phyloP scores from a whole-genome alignment of 2,329 filamentous ascomycete species.

The Claviceps capensis region DNA sequence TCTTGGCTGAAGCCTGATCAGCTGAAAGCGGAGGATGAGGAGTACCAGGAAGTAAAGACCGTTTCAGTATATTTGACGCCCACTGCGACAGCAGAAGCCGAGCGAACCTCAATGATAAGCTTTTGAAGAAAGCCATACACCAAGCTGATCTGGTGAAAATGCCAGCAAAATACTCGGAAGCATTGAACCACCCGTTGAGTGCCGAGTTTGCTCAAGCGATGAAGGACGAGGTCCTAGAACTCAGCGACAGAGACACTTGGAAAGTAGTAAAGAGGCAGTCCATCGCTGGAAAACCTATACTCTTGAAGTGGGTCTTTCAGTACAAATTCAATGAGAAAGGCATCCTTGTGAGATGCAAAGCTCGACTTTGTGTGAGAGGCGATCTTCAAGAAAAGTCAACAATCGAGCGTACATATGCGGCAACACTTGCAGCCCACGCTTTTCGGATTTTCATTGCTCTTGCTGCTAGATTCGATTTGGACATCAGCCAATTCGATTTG shows the following conservation, averaged over 20 bases:
- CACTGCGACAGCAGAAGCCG: no score
- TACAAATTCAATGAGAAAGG: neutral
- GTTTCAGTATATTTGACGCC: no score
- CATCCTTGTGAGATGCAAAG: neutral
- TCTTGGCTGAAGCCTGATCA: no score
- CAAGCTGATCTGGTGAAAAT: no score
- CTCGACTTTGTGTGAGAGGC: neutral
- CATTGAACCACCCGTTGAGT: no score
- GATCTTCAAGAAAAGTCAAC: neutral
- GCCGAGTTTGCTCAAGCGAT: neutral
- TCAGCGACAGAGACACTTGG: neutral
- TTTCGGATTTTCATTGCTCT: neutral
- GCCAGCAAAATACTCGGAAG: no score
- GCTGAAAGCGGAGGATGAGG: no score
- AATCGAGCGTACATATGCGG: neutral
- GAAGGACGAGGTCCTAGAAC: neutral
- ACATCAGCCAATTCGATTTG: neutral
- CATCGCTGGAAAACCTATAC: neutral
- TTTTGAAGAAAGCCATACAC: no score
- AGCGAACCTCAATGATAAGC: no score
- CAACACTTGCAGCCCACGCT: neutral
- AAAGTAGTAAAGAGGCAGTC: neutral
- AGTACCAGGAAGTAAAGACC: no score
- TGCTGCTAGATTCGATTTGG: neutral
- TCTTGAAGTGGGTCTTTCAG: neutral